Percentiles rank a stretch among this genome's conserved stretches.
Conservation (phyloP, 169 alveolate species). For the Plasmodium gallinaceum region DNA sequence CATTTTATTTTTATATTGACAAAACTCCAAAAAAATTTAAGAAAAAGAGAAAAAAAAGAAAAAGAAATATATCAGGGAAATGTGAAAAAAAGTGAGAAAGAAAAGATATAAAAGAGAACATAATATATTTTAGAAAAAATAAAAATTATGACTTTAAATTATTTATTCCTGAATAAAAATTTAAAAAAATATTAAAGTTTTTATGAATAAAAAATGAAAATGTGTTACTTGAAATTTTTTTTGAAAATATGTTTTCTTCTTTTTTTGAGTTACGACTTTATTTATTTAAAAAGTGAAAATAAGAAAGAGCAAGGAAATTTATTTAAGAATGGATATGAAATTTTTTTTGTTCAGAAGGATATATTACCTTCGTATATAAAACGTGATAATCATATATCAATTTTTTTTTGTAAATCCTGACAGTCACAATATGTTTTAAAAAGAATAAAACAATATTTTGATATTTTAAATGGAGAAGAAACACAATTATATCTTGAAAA, state of each 20-base stretch:
- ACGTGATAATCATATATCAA: constrained; percentile 51
- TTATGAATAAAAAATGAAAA: constrained; percentile 13
- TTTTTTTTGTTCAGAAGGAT: constrained; percentile 58
- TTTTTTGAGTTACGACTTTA: constrained; percentile 65
- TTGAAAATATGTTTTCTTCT: constrained; percentile 27
- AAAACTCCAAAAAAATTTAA: constrained; percentile 1
- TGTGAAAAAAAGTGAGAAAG: not conserved
- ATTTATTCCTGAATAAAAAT: too few relatives aligned
- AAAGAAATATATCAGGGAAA: not conserved
- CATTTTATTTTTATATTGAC: too few relatives aligned
- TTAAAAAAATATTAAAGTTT: not conserved
- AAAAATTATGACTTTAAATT: not conserved
- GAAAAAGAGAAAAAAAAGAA: not conserved
- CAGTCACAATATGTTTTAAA: constrained; percentile 57
- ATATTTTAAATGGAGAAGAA: constrained; percentile 39
- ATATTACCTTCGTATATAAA: constrained; percentile 45
- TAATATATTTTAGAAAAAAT: not conserved
- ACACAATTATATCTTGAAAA: constrained; percentile 51
- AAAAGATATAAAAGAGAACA: not conserved
- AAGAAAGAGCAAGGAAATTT: constrained; percentile 10
- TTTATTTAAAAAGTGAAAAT: constrained; percentile 39
- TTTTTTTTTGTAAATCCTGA: constrained; percentile 67
- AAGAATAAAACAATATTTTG: constrained; percentile 49
- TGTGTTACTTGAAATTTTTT: constrained; percentile 24
- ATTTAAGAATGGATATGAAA: constrained; percentile 38